Conservation (phyloP, 2,329 filamentous ascomycete genomes). For the Truncatella angustata region DNA sequence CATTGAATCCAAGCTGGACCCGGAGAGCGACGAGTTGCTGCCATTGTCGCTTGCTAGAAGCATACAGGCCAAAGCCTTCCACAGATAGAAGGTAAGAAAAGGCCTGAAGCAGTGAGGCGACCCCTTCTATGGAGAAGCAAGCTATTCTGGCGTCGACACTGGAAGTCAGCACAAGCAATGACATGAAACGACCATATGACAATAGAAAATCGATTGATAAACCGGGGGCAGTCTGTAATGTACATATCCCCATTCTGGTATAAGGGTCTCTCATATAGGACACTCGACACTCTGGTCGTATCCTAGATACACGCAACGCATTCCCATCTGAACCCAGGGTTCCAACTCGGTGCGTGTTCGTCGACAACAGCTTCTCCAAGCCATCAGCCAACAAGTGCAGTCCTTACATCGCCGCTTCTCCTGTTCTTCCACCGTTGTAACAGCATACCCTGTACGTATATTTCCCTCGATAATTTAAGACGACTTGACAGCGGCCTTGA, state of each 20-base stretch:
- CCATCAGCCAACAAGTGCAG: background rate
- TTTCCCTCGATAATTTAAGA: constrained; percentile 1
- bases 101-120: no score
- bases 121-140: no score
- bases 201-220: no score
- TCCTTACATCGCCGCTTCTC: background rate
- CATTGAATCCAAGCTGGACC: no score
- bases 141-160: background rate
- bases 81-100: no score
- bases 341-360: background rate
- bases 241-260: background rate
- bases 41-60: no score
- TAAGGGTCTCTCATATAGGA: background rate
- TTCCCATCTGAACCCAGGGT: background rate
- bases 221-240: background rate
- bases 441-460: no score
- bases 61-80: no score
- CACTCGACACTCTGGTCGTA: background rate
- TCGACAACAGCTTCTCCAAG: no score
- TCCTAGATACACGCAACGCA: background rate
- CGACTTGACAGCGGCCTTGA: constrained; percentile 13
- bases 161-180: no score
- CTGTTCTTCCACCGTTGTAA: background rate
- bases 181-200: background rate
- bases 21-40: no score